Evolutionary conservation across 371 early-diverging fungal genomes (phyloP).

Genomic region (Mortierella sp.): DNA sequence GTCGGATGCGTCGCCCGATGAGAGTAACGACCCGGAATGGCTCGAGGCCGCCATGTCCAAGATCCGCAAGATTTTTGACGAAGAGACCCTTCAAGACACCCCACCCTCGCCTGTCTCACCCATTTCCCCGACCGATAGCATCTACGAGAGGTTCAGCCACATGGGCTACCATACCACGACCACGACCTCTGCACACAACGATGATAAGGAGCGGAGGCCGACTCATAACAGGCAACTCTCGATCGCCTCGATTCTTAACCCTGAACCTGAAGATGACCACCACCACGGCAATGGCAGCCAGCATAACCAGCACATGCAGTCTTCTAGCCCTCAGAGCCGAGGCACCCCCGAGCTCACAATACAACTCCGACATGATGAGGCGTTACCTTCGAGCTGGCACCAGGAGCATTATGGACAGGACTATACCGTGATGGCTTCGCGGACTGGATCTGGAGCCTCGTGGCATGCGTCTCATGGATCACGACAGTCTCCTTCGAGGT

Average conservation of each 20-base stretch:
- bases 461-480: not conserved
- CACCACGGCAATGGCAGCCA: not conserved
- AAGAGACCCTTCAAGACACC: constrained; percentile 30
- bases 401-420: constrained; percentile 4
- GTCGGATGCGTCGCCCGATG: constrained; percentile 62
- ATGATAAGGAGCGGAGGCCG: constrained; percentile 26
- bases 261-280: constrained; percentile 21
- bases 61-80: constrained; percentile 37
- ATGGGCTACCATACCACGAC: constrained; percentile 1
- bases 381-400: not conserved
- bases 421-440: not conserved
- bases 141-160: constrained; percentile 14
- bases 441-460: not conserved
- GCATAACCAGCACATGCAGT: not conserved
- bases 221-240: constrained; percentile 45
- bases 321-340: constrained; percentile 4
- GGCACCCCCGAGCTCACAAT: constrained; percentile 4
- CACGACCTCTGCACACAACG: constrained; percentile 7
- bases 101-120: constrained; percentile 33
- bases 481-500: not conserved
- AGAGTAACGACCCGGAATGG: constrained; percentile 37
- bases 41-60: constrained; percentile 36
- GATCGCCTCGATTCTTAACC: constrained; percentile 49
- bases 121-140: constrained; percentile 25
- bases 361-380: constrained; percentile 5